phyloP scores from a whole-genome alignment of 2,329 filamentous ascomycete genomes.

The Tolypocladium guangdongense region DNA sequence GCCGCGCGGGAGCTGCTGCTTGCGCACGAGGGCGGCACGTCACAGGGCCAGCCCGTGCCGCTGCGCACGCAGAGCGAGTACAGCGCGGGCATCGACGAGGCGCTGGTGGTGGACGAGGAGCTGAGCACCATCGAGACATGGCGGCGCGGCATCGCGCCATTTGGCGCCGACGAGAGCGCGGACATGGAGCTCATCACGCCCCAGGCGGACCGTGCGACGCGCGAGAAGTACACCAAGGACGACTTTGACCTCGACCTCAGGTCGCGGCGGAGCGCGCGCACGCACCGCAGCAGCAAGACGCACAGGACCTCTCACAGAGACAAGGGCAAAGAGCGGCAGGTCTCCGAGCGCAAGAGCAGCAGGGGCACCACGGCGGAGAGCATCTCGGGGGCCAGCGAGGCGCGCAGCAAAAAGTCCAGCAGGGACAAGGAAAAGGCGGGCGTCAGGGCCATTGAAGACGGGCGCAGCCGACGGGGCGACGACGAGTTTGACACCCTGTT shows the following conservation, averaged over 20 bases:
- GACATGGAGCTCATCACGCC: constrained; percentile 49
- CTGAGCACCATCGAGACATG: constrained; percentile 48
- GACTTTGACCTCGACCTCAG: constrained; percentile 25
- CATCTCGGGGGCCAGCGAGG: constrained; percentile 22
- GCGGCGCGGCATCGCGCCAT: constrained; percentile 43
- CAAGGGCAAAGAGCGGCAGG: constrained; percentile 10
- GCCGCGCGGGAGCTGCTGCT: constrained; percentile 15
- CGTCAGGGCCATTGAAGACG: constrained; percentile 25
- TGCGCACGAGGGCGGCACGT: constrained; percentile 11
- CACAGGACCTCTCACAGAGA: constrained; percentile 7
- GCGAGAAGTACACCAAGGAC: constrained; percentile 21
- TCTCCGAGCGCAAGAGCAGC: constrained; percentile 1
- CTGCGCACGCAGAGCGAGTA: constrained; percentile 17
- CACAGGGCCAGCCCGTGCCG: constrained; percentile 14
- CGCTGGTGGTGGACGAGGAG: constrained; percentile 46
- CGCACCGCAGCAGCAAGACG: constrained; percentile 13
- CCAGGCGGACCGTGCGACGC: constrained; percentile 37
- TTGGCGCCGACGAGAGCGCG: constrained; percentile 30
- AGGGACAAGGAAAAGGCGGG: constrained; percentile 19
- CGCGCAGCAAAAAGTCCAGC: constrained; percentile 18
- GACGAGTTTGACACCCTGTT: constrained; percentile 29
- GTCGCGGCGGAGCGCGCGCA: constrained; percentile 22
- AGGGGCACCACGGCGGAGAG: constrained; percentile 9
- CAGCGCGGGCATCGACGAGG: constrained; percentile 36
- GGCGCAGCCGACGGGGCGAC: constrained; percentile 18